Conservation (phyloP, 2,329 filamentous ascomycete genomes). For the Leptographium lundbergii region DNA sequence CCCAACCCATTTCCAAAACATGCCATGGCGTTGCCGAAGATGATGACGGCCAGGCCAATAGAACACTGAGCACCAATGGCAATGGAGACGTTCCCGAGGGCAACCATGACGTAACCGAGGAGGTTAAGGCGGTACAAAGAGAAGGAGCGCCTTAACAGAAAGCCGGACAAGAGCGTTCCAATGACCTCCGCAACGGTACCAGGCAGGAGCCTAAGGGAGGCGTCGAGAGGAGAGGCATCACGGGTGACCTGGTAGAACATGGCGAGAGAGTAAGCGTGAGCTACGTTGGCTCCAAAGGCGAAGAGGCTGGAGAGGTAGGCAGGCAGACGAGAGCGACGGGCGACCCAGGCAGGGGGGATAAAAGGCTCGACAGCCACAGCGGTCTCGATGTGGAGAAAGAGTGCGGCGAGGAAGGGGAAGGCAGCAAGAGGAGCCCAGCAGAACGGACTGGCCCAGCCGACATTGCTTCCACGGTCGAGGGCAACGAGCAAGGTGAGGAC, state of each 20-base stretch:
- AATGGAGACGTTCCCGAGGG: background rate
- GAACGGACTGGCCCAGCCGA: background rate
- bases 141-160: background rate
- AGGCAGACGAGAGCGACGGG: background rate
- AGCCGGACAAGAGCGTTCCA: background rate
- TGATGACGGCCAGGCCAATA: background rate
- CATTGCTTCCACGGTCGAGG: background rate
- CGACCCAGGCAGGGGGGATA: background rate
- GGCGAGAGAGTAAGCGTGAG: background rate
- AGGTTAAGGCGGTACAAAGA: background rate
- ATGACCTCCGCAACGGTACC: background rate
- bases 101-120: background rate
- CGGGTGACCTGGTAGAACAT: background rate
- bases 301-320: background rate
- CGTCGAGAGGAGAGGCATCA: background rate
- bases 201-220: background rate
- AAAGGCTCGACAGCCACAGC: background rate
- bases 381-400: background rate
- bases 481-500: background rate
- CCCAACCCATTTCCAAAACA: background rate
- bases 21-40: background rate
- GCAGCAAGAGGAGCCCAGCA: background rate
- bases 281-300: background rate
- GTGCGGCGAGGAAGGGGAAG: background rate
- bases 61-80: background rate